Evolutionary conservation across 352 stramenopile genomes (phyloP), one percentile per base, ranked within the genome.

Genomic region (Globisporangium recalcitrans): DNA sequence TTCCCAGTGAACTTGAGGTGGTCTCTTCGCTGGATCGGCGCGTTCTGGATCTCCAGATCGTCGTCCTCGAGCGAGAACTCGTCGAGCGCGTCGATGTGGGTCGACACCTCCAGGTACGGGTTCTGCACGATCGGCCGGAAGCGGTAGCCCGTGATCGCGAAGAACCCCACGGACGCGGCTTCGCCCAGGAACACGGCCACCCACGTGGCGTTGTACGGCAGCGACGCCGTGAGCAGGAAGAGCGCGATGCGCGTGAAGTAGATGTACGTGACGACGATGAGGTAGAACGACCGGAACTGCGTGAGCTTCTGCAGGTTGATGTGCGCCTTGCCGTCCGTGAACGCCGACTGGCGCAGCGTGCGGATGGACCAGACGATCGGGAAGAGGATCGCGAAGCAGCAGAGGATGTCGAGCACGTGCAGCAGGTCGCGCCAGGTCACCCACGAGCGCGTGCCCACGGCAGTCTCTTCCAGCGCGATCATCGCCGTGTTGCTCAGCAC

Each of bases 201-300:
- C 82, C 82, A 93, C 14, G 84, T 93, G 53, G 92, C 76, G 34
- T 94, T 77, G 72, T 98, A 99, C 29, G 87, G 88, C 47, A 99
- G 71, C 27, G 82, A 90, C 26, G 93, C 91, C 1, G 86, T 73
- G 55, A 99, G 82, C 0, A 99, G 67, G 56, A 97, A 98, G 4
- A 98, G 80, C 52, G 96, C 85, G 67, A 99, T 96, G n/a, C 97
- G 84, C 51, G 97, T 99, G 60, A 98, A 91, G 75, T 99, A 99
- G 49, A 99, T 93, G 67, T 99, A 99, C n/a, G 78, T 82, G 22
- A 99, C 88, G 13, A 99, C 96, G 21, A 98, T 72, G 11, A 98
- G 62, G 73, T 99, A 99, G 73, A 99, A 99, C 11, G 86, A 86
- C 40, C 95, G 91, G 75, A 99, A 99, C 53, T 98, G 87, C 61